Percentiles rank a stretch among this genome's conserved stretches.
phyloP scores from a whole-genome alignment of 2,329 filamentous ascomycete genomes.

The Biscogniauxia sp. region DNA sequence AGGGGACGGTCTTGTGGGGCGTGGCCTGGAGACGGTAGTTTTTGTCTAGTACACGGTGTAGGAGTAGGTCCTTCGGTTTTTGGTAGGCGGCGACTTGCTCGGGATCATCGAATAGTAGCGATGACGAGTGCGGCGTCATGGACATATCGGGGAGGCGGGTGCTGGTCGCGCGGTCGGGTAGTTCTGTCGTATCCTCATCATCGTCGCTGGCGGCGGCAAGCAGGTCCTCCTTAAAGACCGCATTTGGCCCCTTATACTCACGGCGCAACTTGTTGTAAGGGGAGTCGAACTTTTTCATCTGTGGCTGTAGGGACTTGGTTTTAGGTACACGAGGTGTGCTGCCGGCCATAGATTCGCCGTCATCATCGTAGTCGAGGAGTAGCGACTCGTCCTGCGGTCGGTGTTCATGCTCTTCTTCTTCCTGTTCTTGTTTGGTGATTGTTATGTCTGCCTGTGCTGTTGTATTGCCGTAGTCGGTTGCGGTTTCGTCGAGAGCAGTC shows the following conservation, averaged over 20 bases:
- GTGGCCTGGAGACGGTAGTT: slow-evolving; percentile 93
- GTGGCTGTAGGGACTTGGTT: slow-evolving; percentile 41
- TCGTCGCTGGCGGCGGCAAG: slow-evolving; percentile 25
- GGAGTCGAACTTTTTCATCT: slow-evolving; percentile 66
- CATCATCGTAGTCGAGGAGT: slow-evolving; percentile 50
- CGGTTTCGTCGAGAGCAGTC: slow-evolving; percentile 54
- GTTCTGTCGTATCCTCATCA: slow-evolving; percentile 41
- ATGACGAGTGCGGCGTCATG: slow-evolving; percentile 59
- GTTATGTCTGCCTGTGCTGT: slow-evolving; percentile 36
- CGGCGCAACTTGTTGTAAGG: slow-evolving; percentile 73
- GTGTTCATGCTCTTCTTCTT: slow-evolving; percentile 3
- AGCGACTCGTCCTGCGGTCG: neutral
- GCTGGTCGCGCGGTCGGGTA: slow-evolving; percentile 50
- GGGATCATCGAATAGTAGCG: slow-evolving; percentile 48
- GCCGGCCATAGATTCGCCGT: slow-evolving; percentile 59
- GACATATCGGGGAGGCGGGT: slow-evolving; percentile 60
- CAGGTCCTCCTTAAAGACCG: slow-evolving; percentile 34
- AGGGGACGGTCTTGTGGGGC: slow-evolving; percentile 59
- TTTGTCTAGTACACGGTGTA: slow-evolving; percentile 92
- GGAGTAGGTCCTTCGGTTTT: slow-evolving; percentile 66
- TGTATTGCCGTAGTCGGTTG: slow-evolving; percentile 35
- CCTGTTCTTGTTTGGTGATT: slow-evolving; percentile 36
- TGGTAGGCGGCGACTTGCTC: slow-evolving; percentile 27
- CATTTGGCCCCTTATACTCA: slow-evolving; percentile 54
- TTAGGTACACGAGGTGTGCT: slow-evolving; percentile 65